Percentiles rank a stretch among this genome's conserved stretches.
These are phyloP conservation scores for Trichoderma sp. DNA, from an alignment of 2,329 filamentous ascomycete genomes.

Conservation along the genomic window DNA sequence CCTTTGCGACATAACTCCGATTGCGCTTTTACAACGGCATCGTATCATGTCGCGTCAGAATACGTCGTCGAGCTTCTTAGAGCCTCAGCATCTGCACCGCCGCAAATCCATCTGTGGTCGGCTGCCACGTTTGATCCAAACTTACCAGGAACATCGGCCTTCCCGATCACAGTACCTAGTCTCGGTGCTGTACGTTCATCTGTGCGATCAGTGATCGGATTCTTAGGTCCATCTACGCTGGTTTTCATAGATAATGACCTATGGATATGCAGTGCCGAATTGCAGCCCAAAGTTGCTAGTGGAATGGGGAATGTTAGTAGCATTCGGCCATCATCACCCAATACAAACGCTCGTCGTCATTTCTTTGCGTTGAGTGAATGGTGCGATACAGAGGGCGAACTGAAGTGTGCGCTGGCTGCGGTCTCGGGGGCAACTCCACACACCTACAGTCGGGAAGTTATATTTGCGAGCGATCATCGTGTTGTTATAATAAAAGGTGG, in stretches of 20 bases:
- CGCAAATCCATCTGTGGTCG: not conserved
- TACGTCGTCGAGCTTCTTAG: not conserved
- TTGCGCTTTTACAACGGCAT: not conserved
- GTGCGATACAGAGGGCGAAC: not conserved
- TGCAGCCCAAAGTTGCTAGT: not conserved
- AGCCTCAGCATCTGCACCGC: not conserved
- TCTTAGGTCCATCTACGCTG: not conserved
- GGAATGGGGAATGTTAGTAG: not conserved
- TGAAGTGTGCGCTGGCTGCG: not conserved
- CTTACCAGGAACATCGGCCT: not conserved
- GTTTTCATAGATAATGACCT: not conserved
- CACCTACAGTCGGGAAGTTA: not conserved
- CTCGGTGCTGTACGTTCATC: not conserved
- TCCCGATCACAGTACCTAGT: not conserved
- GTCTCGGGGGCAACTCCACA: not conserved
- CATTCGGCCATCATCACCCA: not conserved
- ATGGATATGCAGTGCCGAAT: not conserved
- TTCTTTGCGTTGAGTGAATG: not conserved
- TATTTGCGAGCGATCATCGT: not conserved
- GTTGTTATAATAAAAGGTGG: not conserved
- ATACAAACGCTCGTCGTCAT: not conserved
- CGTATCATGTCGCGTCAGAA: not conserved
- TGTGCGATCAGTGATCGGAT: not conserved
- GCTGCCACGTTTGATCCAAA: not conserved
- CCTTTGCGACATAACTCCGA: not conserved